Base-by-base conservation (phyloP, 768 basidiomycete genomes). In the Macrolepiota fuliginosa region DNA sequence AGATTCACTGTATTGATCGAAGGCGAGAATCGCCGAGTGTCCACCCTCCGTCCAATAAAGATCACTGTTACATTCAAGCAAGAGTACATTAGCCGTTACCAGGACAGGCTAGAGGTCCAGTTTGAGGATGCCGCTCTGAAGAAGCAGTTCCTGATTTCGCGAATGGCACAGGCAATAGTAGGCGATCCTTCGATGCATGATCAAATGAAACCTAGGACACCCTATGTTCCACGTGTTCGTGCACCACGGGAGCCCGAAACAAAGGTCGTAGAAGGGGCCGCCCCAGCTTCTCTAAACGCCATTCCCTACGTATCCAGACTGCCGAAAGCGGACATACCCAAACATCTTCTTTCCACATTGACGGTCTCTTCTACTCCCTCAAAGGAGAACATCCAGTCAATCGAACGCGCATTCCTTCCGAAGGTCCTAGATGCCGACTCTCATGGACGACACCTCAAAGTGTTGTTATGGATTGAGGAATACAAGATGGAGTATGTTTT, bases 401-500 rank as follows among this genome's bases (percentile, higher is more conserved):
- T 86, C 12, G 66, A 65, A 45, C 62, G 65, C 2, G 56, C 73
- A 1, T 78, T 77, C 45, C 63, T 89, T 6, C 85, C 86, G 0
- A 19, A 29, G 1, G 52, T 47, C 0, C 63, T 87, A 11, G 70
- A 78, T 50, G 70, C 65, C 29, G 67, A 66, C 1, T 76, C 78
- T 0, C 84, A 87, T 65, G 72, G 73, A 0, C 69, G 76, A 0
- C 73, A 75, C 52, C 86, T 84, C 73, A 81, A 82, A 65, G 67
- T 73, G n/a, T 67, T 89, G 2, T 65, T 88, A 0, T 86, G 85
- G 84, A 74, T 79, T 1, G 85, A 88, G 65, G 86, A 81, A 61
- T 72, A 63, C 49, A 76, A 75, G 49, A 77, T 77, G 67, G 76
- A 77, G 81, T 77, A 65, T 47, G 74, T 69, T 15, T 57, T 56